Evolutionary conservation across 148 eudicot genomes (phyloP).

Genomic region (Spergularia marina): DNA sequence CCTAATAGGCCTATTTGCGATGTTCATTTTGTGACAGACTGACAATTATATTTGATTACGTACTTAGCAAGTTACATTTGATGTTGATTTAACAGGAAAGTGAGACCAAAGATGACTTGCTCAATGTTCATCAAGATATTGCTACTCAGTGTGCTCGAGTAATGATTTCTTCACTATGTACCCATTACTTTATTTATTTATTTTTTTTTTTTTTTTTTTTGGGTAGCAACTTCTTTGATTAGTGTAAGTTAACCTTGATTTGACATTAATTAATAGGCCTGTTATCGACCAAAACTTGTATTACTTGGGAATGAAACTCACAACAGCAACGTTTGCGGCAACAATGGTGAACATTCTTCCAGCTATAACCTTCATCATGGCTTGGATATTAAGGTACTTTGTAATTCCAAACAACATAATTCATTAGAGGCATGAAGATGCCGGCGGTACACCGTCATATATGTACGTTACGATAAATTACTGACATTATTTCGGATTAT

Average conservation of each 20-base stretch:
- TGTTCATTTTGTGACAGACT: too few species aligned
- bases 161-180: conserved; percentile 30
- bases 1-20: too few species aligned
- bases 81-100: conserved; percentile 50
- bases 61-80: neutral
- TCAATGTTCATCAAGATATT: conserved; percentile 61
- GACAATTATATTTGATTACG: too few species aligned
- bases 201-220: neutral
- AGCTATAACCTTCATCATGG: conserved; percentile 84
- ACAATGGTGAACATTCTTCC: conserved; percentile 81
- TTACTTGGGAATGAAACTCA: conserved; percentile 75
- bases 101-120: conserved; percentile 75
- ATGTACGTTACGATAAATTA: too few species aligned
- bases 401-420: too few species aligned
- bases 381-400: conserved; percentile 62
- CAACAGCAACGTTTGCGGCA: conserved; percentile 84
- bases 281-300: conserved; percentile 93
- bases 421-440: too few species aligned
- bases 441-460: too few species aligned
- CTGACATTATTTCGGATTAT: too few species aligned
- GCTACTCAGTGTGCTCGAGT: conserved; percentile 75
- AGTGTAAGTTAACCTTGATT: neutral
- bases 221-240: neutral
- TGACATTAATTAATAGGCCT: conserved; percentile 42
- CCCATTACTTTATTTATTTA: too few species aligned